Conservation (phyloP, 257 asterid genomes). For the Nicotiana tabacum region DNA sequence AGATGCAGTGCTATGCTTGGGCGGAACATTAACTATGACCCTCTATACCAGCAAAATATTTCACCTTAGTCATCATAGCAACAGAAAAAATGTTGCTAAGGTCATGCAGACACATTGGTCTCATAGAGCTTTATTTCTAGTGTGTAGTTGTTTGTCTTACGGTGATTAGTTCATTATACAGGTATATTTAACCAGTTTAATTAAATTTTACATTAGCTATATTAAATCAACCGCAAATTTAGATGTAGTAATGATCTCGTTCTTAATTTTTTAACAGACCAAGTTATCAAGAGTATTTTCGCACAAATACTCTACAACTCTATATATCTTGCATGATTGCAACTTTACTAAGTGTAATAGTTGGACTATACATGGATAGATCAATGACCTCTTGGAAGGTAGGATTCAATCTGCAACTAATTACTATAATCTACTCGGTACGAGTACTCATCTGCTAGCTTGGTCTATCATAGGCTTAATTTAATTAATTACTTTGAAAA, state of each 20-base stretch:
- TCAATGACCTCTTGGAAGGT: slow-evolving; percentile 34
- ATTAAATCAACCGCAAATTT: not conserved
- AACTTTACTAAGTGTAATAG: slow-evolving; percentile 25
- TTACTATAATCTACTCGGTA: slow-evolving; percentile 60
- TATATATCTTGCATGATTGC: slow-evolving; percentile 33
- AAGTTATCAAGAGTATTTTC: slow-evolving; percentile 40
- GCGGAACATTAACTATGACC: slow-evolving; percentile 37
- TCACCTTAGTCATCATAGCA: slow-evolving; percentile 8
- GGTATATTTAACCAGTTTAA: slow-evolving; percentile 14
- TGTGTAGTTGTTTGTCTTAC: slow-evolving; percentile 34
- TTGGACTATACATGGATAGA: slow-evolving; percentile 39
- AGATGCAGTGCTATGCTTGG: slow-evolving; percentile 46
- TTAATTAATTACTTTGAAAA: not conserved
- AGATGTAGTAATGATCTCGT: not conserved
- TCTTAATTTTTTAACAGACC: slow-evolving; percentile 21
- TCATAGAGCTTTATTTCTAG: slow-evolving; percentile 47
- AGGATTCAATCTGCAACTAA: slow-evolving; percentile 43
- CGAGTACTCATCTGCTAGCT: not conserved
- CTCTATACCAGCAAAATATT: slow-evolving; percentile 44
- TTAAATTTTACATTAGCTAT: too few species aligned
- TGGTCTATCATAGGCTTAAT: too few species aligned
- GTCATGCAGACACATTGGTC: slow-evolving; percentile 13
- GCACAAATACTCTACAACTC: slow-evolving; percentile 36
- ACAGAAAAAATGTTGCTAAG: not conserved
- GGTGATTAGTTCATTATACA: slow-evolving; percentile 42